Evolutionary conservation across 192 early-diverging fungal species (phyloP).

Genomic region (Backusella westeae): DNA sequence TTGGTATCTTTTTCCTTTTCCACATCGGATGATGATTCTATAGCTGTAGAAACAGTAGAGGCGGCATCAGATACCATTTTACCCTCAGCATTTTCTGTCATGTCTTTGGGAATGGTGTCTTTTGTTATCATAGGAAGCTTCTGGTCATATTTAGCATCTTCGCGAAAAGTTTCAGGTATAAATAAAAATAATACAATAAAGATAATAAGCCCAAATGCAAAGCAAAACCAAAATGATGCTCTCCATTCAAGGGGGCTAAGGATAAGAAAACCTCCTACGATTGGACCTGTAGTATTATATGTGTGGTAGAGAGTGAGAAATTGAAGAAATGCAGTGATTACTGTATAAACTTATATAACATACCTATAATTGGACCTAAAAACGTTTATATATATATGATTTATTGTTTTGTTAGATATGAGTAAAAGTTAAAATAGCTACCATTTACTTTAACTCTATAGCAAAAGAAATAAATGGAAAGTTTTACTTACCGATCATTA

Average conservation of each 20-base stretch:
- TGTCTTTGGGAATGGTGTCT: neutral
- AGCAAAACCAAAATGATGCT: conserved; percentile 45
- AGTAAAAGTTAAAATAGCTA: neutral
- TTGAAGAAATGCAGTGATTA: neutral
- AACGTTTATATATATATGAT: too few relatives aligned
- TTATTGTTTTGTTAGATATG: too few relatives aligned
- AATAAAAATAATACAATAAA: conserved; percentile 41
- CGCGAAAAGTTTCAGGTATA: conserved; percentile 46
- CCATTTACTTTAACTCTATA: too few relatives aligned
- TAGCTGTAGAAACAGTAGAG: neutral
- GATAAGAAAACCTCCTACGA: conserved; percentile 43
- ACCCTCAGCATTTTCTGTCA: neutral
- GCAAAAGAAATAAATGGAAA: too few relatives aligned
- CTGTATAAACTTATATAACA: too few relatives aligned
- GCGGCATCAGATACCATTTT: neutral
- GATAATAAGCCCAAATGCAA: conserved; percentile 33
- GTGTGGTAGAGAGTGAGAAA: neutral
- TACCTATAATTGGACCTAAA: too few relatives aligned
- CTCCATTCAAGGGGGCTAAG: conserved; percentile 34
- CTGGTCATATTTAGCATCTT: conserved; percentile 13
- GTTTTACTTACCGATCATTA: conserved; percentile 7
- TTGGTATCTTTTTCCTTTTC: neutral
- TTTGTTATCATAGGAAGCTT: neutral
- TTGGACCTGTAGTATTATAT: conserved; percentile 19
- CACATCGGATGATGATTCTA: neutral